A percentile compares a stretch with the other conserved stretches of the same genome.
Evolutionary conservation across 331 rosid species (phyloP).

Genomic region (Telfairia occidentalis): DNA sequence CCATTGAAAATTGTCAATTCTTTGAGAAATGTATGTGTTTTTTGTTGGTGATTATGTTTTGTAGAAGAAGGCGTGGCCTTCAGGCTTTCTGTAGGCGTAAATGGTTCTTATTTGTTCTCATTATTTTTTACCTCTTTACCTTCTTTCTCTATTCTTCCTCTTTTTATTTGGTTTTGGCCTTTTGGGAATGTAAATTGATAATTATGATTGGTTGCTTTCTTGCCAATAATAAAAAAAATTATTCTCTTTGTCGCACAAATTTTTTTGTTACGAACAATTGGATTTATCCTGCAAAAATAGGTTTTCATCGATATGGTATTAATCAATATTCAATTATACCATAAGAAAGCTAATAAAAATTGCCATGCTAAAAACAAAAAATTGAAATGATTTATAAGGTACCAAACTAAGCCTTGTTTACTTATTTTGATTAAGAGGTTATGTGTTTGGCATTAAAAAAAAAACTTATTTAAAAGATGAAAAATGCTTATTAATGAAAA

Average conservation of each 20-base stretch:
- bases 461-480: too few species aligned
- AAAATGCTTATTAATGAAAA: too few species aligned
- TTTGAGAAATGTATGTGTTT: constrained; percentile 2
- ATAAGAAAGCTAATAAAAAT: too few species aligned
- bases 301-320: background rate
- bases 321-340: too few species aligned
- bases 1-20: constrained; percentile 1
- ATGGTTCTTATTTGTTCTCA: background rate
- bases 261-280: background rate
- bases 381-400: too few species aligned
- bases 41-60: constrained; percentile 5
- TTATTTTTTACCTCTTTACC: background rate
- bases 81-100: background rate
- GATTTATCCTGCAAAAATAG: background rate
- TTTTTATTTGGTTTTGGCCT: background rate
- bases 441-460: too few species aligned
- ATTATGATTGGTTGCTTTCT: background rate
- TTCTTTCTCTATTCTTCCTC: background rate
- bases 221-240: background rate
- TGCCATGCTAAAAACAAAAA: too few species aligned
- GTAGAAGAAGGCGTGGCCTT: background rate
- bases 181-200: constrained; percentile 4
- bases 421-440: too few species aligned
- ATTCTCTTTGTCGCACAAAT: background rate
- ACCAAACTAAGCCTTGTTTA: too few species aligned